Evolutionary conservation across 805 yeast genomes (phyloP), one percentile per base, ranked within the genome.

Genomic region (Candida fluviatilis): DNA sequence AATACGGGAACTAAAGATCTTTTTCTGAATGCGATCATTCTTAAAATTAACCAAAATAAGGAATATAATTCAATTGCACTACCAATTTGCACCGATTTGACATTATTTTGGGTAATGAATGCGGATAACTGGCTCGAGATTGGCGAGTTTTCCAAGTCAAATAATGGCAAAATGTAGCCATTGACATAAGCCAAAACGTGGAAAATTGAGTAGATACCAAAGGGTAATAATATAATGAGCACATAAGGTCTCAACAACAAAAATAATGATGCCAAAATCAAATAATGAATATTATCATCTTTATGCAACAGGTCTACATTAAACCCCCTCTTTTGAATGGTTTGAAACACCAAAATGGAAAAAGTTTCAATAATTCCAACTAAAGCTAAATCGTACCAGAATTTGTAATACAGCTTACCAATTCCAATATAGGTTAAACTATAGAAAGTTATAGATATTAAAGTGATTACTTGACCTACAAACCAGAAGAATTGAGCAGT

Each of bases 401-500:
- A 45, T 43, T 41, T 44, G 45, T 50, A 56, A 7, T 42, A 37
- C 13, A 41, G 33, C 10, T 50, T 49, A 23, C 60, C 58, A 38
- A 65, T 50, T 18, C 51, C 52, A 31, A 62, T 36, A 45, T 63
- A 65, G 8, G 70, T 56, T 43, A 67, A 55, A 11, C 54, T 36
- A 49, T 49, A 67, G 42, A 64, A 55, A 21, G 55, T 38, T 21
- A 58, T 49, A 31, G 64, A 49, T 11, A 63, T 5, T 35, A 64
- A 51, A 3, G 73, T 66, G 35, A 63, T 41, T 2, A 60, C 52
- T 38, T 67, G 72, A 24, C 73, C 73, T 29, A 64, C 51, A 57
- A 85, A 85, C 96, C 95, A 89, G 4, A 77, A 80, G 49, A 84
- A 84, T 60, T 86, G 90, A 40, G 76, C 57, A 12, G 80, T 69